Conservation (phyloP, 2,329 filamentous ascomycete genomes). For the Myriosclerotinia duriaeana region DNA sequence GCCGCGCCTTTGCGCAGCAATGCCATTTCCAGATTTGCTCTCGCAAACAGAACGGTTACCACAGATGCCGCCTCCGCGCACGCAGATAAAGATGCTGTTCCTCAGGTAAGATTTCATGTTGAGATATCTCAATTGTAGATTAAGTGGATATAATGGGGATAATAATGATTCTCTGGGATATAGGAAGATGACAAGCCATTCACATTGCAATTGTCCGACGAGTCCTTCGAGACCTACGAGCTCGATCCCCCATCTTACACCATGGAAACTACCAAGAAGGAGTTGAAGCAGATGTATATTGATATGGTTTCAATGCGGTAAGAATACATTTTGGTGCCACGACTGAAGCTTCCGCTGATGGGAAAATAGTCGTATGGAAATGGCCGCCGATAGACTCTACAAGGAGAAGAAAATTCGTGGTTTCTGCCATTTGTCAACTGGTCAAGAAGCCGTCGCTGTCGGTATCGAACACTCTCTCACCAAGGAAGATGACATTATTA, state of each 20-base stretch:
- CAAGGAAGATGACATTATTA: slow-evolving; percentile 91
- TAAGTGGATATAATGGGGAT: background rate
- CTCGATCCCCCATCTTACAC: slow-evolving; percentile 94
- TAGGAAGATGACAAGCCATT: slow-evolving; percentile 94
- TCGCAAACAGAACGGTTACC: slow-evolving; percentile 71
- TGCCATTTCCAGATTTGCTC: slow-evolving; percentile 37
- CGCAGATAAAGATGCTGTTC: slow-evolving; percentile 74
- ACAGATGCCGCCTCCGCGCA: slow-evolving; percentile 93
- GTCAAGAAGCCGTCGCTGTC: slow-evolving; percentile 94
- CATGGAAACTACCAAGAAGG: slow-evolving; percentile 90
- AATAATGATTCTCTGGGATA: slow-evolving; percentile 9
- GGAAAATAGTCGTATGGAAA: slow-evolving; percentile 85
- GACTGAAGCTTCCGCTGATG: slow-evolving; percentile 24
- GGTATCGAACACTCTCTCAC: slow-evolving; percentile 96
- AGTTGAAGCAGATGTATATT: slow-evolving; percentile 98
- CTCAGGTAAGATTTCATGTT: slow-evolving; percentile 52
- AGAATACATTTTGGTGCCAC: slow-evolving; percentile 40
- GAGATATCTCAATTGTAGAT: slow-evolving; percentile 14
- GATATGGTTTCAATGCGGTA: slow-evolving; percentile 96
- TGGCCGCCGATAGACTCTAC: slow-evolving; percentile 98
- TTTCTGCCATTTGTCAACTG: slow-evolving; percentile 98
- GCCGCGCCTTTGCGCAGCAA: slow-evolving; percentile 53
- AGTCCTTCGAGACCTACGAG: slow-evolving; percentile 99
- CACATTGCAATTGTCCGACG: slow-evolving; percentile 87
- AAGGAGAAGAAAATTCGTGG: slow-evolving; percentile 99